A percentile compares a stretch with the other conserved stretches of the same genome.
Evolutionary conservation across 2,329 filamentous ascomycete genomes (phyloP).

Genomic region (Colletotrichum godetiae): DNA sequence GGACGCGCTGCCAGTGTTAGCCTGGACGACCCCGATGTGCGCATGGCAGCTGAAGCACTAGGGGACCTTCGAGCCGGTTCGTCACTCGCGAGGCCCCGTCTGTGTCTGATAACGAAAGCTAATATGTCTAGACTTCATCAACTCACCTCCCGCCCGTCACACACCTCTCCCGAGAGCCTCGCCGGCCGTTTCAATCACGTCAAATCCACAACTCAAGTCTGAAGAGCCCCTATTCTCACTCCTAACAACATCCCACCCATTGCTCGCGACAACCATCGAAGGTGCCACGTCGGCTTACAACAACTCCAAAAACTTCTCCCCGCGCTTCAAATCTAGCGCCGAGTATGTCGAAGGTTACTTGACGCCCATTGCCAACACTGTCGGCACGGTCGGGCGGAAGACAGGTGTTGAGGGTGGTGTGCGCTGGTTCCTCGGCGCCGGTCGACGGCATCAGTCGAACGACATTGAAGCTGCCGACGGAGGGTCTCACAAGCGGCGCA

Average conservation of each 20-base stretch:
- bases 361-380: constrained; percentile 86
- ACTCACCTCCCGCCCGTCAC: constrained; percentile 66
- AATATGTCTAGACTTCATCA: constrained; percentile 68
- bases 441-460: constrained; percentile 61
- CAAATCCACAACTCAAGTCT: constrained; percentile 47
- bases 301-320: constrained; percentile 89
- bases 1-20: constrained; percentile 63
- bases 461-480: constrained; percentile 59
- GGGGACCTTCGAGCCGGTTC: constrained; percentile 80
- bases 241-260: constrained; percentile 87
- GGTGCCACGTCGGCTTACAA: constrained; percentile 88
- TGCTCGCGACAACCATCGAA: constrained; percentile 86
- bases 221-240: constrained; percentile 85
- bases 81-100: constrained; percentile 39
- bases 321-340: constrained; percentile 87
- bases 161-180: constrained; percentile 52
- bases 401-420: constrained; percentile 91
- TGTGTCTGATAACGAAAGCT: neutral
- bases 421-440: constrained; percentile 80
- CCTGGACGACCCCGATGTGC: constrained; percentile 75
- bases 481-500: constrained; percentile 68
- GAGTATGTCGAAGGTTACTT: constrained; percentile 92
- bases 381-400: constrained; percentile 83
- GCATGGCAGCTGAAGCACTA: constrained; percentile 79
- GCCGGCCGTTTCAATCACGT: constrained; percentile 48